Base-by-base conservation (phyloP, 495 filamentous ascomycete genomes). In the Aspergillus taichungensis region DNA sequence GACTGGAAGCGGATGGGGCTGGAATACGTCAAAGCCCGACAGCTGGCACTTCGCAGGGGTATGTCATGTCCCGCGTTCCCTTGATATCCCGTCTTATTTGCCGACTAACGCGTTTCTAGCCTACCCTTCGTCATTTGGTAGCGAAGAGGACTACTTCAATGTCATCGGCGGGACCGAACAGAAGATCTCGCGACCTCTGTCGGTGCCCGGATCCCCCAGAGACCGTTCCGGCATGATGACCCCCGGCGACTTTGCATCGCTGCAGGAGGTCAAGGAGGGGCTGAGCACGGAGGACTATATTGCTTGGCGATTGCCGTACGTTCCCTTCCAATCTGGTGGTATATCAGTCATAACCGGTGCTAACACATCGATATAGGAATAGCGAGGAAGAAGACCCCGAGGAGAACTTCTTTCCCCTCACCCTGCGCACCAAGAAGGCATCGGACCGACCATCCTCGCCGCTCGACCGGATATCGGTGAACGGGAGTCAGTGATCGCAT, bases 1-100 rank as follows among this genome's bases (percentile, higher is more conserved):
- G 92, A 98, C 65, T 98, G 92, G 92, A 98, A 98, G 74, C 76
- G 92, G 34, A 98, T 98, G 92, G 92, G 92, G 8, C 79, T 96
- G 85, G 92, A 98, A 64, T 98, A 98, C 53, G 86, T 95, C 66
- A 98, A 98, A 69, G 92, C 92, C 30, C 79, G 92, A 31, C 94
- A 97, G 64, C 65, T 98, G 47, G 92, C 92, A 10, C 69, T 98
- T 49, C 74, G 92, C 45, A 79, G 92, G 75, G 79, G 80, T 82
- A 66, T 52, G 59, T 46, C 8, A 8, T 11, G 18, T 37, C 30
- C 13, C 3, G 7, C 34, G 10, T 41, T 28, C 37, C 27, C 10
- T 9, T 40, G 11, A 35, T 13, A 34, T 33, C 42, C 18, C 31
- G 3, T 28, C 6, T 49, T 30, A 12, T 31, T 34, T 40, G 37